Base-by-base conservation (phyloP, 768 basidiomycete genomes). In the Lactarius deliciosus region DNA sequence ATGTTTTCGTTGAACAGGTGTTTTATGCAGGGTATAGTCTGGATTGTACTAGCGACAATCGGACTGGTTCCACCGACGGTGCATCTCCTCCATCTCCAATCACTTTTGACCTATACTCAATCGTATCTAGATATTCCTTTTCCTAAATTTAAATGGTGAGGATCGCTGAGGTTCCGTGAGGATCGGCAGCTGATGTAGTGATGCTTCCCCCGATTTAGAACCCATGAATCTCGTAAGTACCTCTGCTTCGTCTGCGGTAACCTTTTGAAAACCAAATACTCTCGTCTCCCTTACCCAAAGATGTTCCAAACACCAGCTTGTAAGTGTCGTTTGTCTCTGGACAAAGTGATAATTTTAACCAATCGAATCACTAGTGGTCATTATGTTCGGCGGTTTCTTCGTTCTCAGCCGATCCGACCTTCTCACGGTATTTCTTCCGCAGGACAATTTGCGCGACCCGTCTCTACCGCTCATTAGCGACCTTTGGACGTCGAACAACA, bases 81-180 rank as follows among this genome's bases (percentile, higher is more conserved):
- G 18, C 60, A 15, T 50, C 7, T n/a, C 5, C 38, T 15, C 5
- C 54, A 15, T 41, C 18, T 38, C 55, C 6, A 5, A 32, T 40
- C 16, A 7, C 10, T 13, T 34, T 30, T 2, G 8, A 32, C 20
- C 30, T 6, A 20, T 63, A 34, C 56, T 58, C 20, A 64, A 36
- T 36, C 11, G 1, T 55, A 20, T 32, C 15, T 22, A 63, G 62
- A 30, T 25, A 36, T 64, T 64, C 43, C 53, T 64, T 32, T 57
- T 58, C 30, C 40, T 64, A 22, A 64, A 64, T 45, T 41, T 64
- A 28, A 64, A 64, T n/a, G 56, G 63, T 64, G 43, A 57, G 63
- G n/a, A 30, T 54, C 20, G 30, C 8, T 10, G 57, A 7, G 6
- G 15, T 18, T 34, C 16, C 38, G 38, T 58, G 16, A 11, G 13